phyloP scores from a whole-genome alignment of 495 filamentous ascomycete species.

The Talaromyces borbonicus region DNA sequence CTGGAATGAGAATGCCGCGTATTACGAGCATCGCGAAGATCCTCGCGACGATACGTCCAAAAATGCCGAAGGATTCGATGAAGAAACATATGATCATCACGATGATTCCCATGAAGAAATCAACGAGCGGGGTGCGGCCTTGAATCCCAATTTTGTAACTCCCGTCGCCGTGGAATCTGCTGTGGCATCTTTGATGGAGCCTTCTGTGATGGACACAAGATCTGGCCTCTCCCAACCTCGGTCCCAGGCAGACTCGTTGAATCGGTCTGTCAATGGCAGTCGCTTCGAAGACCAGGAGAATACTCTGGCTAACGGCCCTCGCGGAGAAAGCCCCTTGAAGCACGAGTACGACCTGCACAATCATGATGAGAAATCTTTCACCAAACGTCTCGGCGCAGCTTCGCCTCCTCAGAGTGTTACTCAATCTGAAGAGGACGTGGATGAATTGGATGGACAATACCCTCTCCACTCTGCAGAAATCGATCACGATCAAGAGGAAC shows the following conservation, averaged over 20 bases:
- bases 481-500: constrained; percentile 49
- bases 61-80: constrained; percentile 19
- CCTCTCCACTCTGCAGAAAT: constrained; percentile 42
- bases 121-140: constrained; percentile 46
- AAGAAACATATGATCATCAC: constrained; percentile 42
- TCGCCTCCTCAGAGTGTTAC: constrained; percentile 74
- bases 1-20: constrained; percentile 39
- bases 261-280: constrained; percentile 17
- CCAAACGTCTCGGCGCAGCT: constrained; percentile 38
- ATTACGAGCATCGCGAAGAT: constrained; percentile 16
- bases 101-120: constrained; percentile 50
- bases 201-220: constrained; percentile 46
- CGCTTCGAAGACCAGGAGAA: constrained; percentile 14
- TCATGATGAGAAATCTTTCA: constrained; percentile 36
- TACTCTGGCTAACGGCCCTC: constrained; percentile 9
- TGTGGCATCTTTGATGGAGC: constrained; percentile 77
- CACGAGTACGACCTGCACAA: constrained; percentile 32
- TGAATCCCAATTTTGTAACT: constrained; percentile 67
- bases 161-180: constrained; percentile 72
- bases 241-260: constrained; percentile 24
- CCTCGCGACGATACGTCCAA: constrained; percentile 40
- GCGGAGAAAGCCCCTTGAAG: constrained; percentile 35
- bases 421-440: constrained; percentile 46
- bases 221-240: constrained; percentile 24
- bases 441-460: constrained; percentile 43